phyloP scores from a whole-genome alignment of 1,284 basidiomycete species.

The Trichosporon asahii region DNA sequence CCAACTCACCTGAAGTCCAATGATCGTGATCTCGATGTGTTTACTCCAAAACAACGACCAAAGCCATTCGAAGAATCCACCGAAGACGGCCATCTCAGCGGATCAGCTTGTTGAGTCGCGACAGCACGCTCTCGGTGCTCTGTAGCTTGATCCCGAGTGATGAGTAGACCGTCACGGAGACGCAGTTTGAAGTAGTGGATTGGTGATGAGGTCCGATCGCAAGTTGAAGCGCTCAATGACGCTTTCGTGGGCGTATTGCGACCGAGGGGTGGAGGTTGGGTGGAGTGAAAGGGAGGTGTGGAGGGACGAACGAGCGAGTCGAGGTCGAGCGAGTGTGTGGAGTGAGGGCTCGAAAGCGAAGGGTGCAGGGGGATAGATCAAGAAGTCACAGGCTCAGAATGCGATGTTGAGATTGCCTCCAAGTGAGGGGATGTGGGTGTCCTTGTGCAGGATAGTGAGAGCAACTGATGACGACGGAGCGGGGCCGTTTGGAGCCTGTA shows the following conservation, averaged over 20 bases:
- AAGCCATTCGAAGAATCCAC: slow-evolving; percentile 56
- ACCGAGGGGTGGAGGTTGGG: not conserved
- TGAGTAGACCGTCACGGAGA: no score
- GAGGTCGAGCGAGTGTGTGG: not conserved
- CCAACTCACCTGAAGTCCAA: slow-evolving; percentile 81
- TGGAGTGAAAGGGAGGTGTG: not conserved
- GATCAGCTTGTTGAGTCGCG: not conserved
- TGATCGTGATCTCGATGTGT: slow-evolving; percentile 84
- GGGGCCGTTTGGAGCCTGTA: not conserved
- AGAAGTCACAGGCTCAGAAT: not conserved
- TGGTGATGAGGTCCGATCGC: no score
- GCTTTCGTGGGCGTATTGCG: not conserved
- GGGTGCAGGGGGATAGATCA: not conserved
- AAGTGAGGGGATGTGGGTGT: not conserved
- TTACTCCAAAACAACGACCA: slow-evolving; percentile 74
- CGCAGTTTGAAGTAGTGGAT: no score
- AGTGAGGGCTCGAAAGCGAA: not conserved
- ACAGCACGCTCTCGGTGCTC: not conserved
- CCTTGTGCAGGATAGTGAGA: not conserved
- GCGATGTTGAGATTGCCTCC: not conserved
- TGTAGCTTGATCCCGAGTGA: not conserved
- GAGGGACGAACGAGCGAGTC: not conserved
- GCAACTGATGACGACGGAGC: not conserved
- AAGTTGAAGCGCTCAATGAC: not conserved
- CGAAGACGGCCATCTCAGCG: slow-evolving; percentile 15